Base-by-base conservation (phyloP, 2,329 filamentous ascomycete genomes). In the Alternaria burnsii region DNA sequence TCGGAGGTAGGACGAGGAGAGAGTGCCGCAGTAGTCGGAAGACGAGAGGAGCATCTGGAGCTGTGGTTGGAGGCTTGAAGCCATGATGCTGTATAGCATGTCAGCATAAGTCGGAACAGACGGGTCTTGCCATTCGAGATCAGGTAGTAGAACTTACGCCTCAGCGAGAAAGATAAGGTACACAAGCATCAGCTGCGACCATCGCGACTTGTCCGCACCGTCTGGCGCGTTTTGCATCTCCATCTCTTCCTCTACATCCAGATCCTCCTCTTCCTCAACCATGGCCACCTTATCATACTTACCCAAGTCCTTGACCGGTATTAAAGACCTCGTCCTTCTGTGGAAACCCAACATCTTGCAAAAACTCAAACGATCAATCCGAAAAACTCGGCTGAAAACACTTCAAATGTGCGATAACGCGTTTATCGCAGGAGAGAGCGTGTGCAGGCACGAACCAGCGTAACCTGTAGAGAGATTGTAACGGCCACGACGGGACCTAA, bases 101-200 rank as follows among this genome's bases (percentile, higher is more conserved):
- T 67, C 32, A 61, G 60, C 52, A 59, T 41, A 52, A 50, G 46
- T 61, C 34, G 46, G 51, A 46, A 28, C 28, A 22, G 38, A 52
- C 16, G 40, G 28, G 26, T 41, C 30, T 20, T 36, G 34, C 8
- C 40, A 12, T 3, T 18, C 28, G 46, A 48, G 55, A 40, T 36
- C 42, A 26, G 53, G 5, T 50, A 32, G 30, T 20, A 48, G 50
- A 32, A 74, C 77, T 51, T 73, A 79, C 74, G 81, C 81, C 73
- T 83, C 82, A 7, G 81, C 81, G n/a, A 84, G 73, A 58, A 82
- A 82, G 26, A 83, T 67, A 26, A 82, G 69, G 65, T 82, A 83
- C 47, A 83, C 80, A 63, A 83, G 72, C 54, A 71, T 72, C 65
- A 82, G 59, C 61, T 82, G 79, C 50, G 61, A 73, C 57, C 68